These are phyloP conservation scores for Starmera amethionina DNA, from an alignment of 805 yeast genomes.

Conservation along the genomic window DNA sequence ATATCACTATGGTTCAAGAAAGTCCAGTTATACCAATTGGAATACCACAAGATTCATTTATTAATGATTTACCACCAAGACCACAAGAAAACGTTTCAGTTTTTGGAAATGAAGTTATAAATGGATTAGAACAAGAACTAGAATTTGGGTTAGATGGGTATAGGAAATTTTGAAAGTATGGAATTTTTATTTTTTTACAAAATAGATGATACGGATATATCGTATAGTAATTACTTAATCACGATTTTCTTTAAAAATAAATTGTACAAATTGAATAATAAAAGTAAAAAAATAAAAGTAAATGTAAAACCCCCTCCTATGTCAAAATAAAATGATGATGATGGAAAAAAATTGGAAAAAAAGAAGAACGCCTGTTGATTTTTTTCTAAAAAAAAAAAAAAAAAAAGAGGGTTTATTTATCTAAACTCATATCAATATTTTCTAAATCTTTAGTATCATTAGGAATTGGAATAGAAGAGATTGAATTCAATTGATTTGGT, in stretches of 20 bases:
- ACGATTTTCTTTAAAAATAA: not conserved
- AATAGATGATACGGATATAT: not conserved
- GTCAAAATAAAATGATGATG: no score
- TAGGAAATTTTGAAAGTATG: conserved; percentile 2
- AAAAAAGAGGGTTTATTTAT: no score
- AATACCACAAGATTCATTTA: conserved; percentile 38
- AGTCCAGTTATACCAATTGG: conserved; percentile 27
- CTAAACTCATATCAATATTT: no score
- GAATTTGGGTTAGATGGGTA: conserved; percentile 52
- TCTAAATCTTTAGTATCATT: no score
- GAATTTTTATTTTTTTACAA: not conserved
- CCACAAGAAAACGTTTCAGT: conserved; percentile 41
- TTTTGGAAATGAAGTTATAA: conserved; percentile 12
- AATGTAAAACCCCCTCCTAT: not conserved
- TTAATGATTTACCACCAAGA: conserved; percentile 46
- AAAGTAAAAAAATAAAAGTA: not conserved
- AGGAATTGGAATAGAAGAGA: no score
- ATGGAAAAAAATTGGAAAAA: no score
- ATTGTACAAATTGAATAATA: not conserved
- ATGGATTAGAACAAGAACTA: conserved; percentile 53
- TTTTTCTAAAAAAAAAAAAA: no score
- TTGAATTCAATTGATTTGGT: conserved; percentile 4
- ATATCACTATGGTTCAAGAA: conserved; percentile 5
- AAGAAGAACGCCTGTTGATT: no score
- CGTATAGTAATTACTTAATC: no score